phyloP scores from a whole-genome alignment of 1,139 yeast genomes.

The Geotrichum fermentans region DNA sequence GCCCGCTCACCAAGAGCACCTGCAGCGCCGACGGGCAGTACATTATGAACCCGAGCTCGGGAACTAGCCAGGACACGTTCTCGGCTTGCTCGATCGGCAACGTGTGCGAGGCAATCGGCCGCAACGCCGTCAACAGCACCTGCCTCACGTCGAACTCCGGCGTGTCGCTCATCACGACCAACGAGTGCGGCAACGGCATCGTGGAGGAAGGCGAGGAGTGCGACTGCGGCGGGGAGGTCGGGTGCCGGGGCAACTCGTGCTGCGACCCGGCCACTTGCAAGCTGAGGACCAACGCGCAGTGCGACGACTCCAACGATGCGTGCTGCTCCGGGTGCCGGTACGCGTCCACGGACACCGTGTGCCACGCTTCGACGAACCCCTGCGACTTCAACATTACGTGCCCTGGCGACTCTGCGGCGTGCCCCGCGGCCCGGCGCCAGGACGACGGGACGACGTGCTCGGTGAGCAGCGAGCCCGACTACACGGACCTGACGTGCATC shows the following conservation, averaged over 20 bases:
- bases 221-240: conserved; percentile 39
- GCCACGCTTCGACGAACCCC: conserved; percentile 36
- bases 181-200: conserved; percentile 41
- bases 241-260: conserved; percentile 35
- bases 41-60: conserved; percentile 40
- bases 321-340: conserved; percentile 37
- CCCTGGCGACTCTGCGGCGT: conserved; percentile 35
- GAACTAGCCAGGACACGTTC: conserved; percentile 33
- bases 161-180: conserved; percentile 33
- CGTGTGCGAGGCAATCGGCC: conserved; percentile 35
- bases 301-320: conserved; percentile 37
- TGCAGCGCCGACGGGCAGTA: conserved; percentile 38
- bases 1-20: conserved; percentile 33
- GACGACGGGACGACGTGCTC: conserved; percentile 38
- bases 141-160: conserved; percentile 37
- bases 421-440: conserved; percentile 32
- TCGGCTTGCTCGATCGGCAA: conserved; percentile 39
- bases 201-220: conserved; percentile 43
- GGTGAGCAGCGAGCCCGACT: conserved; percentile 20
- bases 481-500: conserved; percentile 32
- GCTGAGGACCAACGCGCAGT: conserved; percentile 34
- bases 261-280: conserved; percentile 39
- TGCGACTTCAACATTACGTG: conserved; percentile 39
- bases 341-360: conserved; percentile 31
- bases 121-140: conserved; percentile 34